These are phyloP conservation scores for Alternaria rosae DNA, from an alignment of 2,329 filamentous ascomycete genomes.

Conservation along the genomic window DNA sequence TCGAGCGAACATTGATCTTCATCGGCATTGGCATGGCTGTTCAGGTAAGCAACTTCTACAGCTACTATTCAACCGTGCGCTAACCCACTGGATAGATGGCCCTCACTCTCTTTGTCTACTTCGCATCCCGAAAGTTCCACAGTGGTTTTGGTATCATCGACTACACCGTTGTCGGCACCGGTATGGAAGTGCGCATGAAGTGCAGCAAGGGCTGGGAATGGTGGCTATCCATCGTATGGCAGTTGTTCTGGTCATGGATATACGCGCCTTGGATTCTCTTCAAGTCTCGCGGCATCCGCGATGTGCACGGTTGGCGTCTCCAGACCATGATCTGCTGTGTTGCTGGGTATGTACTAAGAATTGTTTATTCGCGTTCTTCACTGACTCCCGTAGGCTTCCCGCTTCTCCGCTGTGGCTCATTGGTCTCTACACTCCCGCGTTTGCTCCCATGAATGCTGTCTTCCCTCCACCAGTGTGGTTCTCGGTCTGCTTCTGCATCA, in stretches of 20 bases:
- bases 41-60: slow-evolving; percentile 27
- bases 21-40: slow-evolving; percentile 38
- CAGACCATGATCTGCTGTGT: slow-evolving; percentile 47
- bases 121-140: slow-evolving; percentile 45
- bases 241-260: slow-evolving; percentile 48
- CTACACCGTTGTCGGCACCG: slow-evolving; percentile 36
- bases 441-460: slow-evolving; percentile 33
- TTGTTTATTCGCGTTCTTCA: neutral
- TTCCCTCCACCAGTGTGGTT: slow-evolving; percentile 43
- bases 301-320: slow-evolving; percentile 43
- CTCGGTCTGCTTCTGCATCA: slow-evolving; percentile 41
- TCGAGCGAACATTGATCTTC: slow-evolving; percentile 35
- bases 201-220: slow-evolving; percentile 48
- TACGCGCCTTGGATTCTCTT: slow-evolving; percentile 47
- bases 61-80: neutral
- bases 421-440: slow-evolving; percentile 41
- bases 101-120: slow-evolving; percentile 41
- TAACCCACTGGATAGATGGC: slow-evolving; percentile 19
- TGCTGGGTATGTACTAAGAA: slow-evolving; percentile 32
- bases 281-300: slow-evolving; percentile 43
- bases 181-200: slow-evolving; percentile 29
- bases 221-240: slow-evolving; percentile 48
- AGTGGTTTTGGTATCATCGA: slow-evolving; percentile 41
- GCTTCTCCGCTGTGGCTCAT: slow-evolving; percentile 45
- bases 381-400: slow-evolving; percentile 33